Evolutionary conservation across 441 rosid species (phyloP), one percentile per base, ranked within the genome.

Genomic region (Euphorbia schlechtendalii): DNA sequence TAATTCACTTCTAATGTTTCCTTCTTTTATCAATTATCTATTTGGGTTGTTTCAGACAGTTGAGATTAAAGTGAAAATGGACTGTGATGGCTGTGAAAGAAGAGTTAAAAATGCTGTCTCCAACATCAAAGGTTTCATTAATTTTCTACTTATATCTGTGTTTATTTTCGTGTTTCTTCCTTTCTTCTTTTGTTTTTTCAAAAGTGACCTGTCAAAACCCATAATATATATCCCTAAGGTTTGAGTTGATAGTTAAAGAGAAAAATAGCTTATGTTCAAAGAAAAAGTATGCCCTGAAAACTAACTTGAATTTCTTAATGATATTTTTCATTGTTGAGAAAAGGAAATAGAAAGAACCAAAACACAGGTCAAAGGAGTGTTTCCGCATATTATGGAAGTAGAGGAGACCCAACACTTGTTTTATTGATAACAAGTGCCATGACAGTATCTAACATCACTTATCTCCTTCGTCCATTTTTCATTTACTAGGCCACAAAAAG

Each of bases 51-150:
- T 45, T 38, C 79, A 91, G 96, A 91, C 89, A 5, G 98, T 91
- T 66, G 90, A 85, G 38, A 80, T 90, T 69, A 90, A 90, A 78
- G 97, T 90, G 78, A 90, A 91, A 69, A 91, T 91, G 98, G 98
- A 91, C 74, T 91, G 98, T 27, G 96, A 87, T 32, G 98, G 98
- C 20, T 91, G 98, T 22, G 96, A 85, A 82, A 86, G 95, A 59
- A 83, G 73, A 77, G 96, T 91, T 70, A 81, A 69, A 73, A 69
- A 87, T 65, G 78, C 95, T 25, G 96, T 85, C 65, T 73, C 86
- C 61, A 68, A 83, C 74, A 80, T 91, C 72, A 91, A 80, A 89
- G 98, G 98, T 88, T n/a, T n/a, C n/a, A n/a, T n/a, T n/a, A n/a
- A n/a, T n/a, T n/a, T n/a, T n/a, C 45, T 40, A 3, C 45, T 40